A percentile compares a stretch with the other conserved stretches of the same genome.
Evolutionary conservation across 768 basidiomycete genomes (phyloP).

Genomic region (Naganishia onofrii): DNA sequence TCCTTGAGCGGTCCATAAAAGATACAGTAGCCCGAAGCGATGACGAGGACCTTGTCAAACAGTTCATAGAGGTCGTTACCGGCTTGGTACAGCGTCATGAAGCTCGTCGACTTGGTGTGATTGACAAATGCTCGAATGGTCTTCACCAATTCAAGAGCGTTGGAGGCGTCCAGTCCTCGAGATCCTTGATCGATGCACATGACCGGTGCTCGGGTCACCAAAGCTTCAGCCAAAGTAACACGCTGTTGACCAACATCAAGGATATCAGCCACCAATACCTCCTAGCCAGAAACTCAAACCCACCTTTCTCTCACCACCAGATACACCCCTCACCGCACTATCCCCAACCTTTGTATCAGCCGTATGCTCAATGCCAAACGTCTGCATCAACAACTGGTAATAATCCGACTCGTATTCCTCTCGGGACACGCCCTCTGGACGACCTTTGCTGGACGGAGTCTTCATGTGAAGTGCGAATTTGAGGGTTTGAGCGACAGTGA

Average conservation of each 20-base stretch:
- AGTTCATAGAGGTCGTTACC: constrained; percentile 33
- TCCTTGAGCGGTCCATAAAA: constrained; percentile 32
- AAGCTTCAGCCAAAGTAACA: constrained; percentile 32
- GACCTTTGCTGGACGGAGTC: constrained; percentile 35
- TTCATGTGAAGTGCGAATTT: constrained; percentile 45
- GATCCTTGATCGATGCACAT: constrained; percentile 32
- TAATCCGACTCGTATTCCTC: constrained; percentile 46
- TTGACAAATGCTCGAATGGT: constrained; percentile 31
- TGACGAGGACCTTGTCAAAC: constrained; percentile 37
- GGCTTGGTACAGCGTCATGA: constrained; percentile 32
- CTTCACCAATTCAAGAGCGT: constrained; percentile 31
- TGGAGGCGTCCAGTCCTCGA: constrained; percentile 35
- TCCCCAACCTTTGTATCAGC: constrained; percentile 51
- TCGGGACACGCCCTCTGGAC: constrained; percentile 32
- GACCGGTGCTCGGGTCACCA: constrained; percentile 27
- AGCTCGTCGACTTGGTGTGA: constrained; percentile 24
- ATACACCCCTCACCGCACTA: constrained; percentile 53
- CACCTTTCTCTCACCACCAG: constrained; percentile 27
- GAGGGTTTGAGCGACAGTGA: constrained; percentile 44
- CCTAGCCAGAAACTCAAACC: constrained; percentile 1
- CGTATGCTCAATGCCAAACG: constrained; percentile 47
- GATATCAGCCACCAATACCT: neutral
- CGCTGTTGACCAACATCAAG: constrained; percentile 11
- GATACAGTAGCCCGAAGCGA: constrained; percentile 32
- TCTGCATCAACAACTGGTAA: constrained; percentile 38